phyloP scores from a whole-genome alignment of 2,329 filamentous ascomycete species.

The Botryosphaeria dothidea region DNA sequence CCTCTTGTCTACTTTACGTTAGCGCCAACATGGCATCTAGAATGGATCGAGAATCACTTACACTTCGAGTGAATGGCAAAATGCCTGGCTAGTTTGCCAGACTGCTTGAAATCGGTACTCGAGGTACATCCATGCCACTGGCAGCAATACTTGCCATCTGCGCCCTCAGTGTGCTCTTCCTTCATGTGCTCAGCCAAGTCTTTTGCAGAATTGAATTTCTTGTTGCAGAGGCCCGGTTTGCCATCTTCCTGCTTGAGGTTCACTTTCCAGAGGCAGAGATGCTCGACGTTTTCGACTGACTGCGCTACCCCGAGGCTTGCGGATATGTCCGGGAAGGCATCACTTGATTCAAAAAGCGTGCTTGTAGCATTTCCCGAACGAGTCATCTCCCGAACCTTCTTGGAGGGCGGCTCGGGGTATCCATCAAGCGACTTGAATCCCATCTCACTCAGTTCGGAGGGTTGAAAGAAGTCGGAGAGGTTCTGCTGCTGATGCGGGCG shows the following conservation, averaged over 20 bases:
- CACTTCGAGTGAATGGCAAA: constrained; percentile 38
- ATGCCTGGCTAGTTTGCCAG: constrained; percentile 40
- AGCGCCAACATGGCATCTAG: background rate
- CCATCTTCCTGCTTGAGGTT: background rate
- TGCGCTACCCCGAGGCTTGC: background rate
- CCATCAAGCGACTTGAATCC: background rate
- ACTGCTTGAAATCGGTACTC: constrained; percentile 41
- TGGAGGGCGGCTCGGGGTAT: background rate
- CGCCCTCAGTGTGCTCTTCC: constrained; percentile 13
- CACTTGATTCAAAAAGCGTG: background rate
- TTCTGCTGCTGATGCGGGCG: background rate
- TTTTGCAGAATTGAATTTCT: constrained; percentile 9
- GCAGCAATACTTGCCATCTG: constrained; percentile 17
- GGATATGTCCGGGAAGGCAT: background rate
- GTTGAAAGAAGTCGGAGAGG: background rate
- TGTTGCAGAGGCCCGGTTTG: constrained; percentile 12
- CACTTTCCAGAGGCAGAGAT: constrained; percentile 8
- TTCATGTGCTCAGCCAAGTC: constrained; percentile 20
- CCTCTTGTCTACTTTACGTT: constrained; percentile 29
- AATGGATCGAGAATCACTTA: background rate
- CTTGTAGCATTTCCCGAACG: background rate
- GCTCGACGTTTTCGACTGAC: background rate
- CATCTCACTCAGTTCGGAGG: background rate
- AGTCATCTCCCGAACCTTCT: background rate
- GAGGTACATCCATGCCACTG: constrained; percentile 39